phyloP scores from a whole-genome alignment of 495 filamentous ascomycete genomes.

The Elaphomyces granulatus region DNA sequence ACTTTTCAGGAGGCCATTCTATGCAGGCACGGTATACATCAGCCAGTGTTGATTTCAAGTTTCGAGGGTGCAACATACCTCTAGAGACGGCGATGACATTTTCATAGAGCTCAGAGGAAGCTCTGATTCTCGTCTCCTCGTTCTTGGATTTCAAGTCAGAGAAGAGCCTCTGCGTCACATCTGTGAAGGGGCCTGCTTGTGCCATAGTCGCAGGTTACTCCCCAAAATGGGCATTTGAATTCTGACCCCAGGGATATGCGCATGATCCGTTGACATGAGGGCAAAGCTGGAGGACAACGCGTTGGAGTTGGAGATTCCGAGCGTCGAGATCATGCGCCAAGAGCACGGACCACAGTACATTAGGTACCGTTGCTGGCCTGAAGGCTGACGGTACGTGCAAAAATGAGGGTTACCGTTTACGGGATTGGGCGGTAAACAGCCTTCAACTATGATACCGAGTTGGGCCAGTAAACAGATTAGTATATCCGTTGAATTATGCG shows the following conservation, averaged over 20 bases:
- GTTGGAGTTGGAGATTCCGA: neutral
- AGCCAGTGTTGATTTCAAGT: constrained; percentile 1
- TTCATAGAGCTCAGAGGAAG: constrained; percentile 38
- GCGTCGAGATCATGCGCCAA: neutral
- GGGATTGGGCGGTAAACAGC: too few species aligned
- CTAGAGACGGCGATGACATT: constrained; percentile 36
- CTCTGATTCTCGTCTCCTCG: constrained; percentile 34
- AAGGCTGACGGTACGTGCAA: too few species aligned
- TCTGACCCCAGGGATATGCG: constrained; percentile 18
- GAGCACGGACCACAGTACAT: neutral
- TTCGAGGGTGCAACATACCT: constrained; percentile 22
- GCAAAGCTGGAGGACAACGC: neutral
- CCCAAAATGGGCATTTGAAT: constrained; percentile 34
- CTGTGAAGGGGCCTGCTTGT: constrained; percentile 34
- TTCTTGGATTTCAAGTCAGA: constrained; percentile 39
- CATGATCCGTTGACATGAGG: constrained; percentile 20
- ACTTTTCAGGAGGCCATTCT: constrained; percentile 70
- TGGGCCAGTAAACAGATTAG: too few species aligned
- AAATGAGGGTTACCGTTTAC: too few species aligned
- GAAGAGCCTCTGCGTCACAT: constrained; percentile 35
- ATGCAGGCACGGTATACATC: constrained; percentile 3
- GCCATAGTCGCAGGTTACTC: constrained; percentile 33
- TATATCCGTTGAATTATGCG: too few species aligned
- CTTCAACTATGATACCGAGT: too few species aligned
- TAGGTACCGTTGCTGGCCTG: too few species aligned